Evolutionary conservation across 1,139 yeast genomes (phyloP), one percentile per base, ranked within the genome.

Genomic region (Barnettozyma hawaiiensis): DNA sequence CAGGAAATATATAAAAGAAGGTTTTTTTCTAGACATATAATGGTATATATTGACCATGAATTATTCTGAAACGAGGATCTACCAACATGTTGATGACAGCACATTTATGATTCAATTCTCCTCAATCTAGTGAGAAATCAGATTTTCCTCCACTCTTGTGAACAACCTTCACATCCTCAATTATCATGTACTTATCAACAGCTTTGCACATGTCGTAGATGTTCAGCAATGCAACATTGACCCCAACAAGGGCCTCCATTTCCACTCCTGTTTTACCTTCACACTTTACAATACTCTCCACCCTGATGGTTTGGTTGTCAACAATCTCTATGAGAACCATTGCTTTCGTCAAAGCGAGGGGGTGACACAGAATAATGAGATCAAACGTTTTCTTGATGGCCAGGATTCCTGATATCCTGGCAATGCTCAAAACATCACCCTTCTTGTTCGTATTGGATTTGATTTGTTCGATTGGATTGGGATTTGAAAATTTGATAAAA

Each of bases 191-290:
- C 50, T 69, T 65, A 50, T 73, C 78, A n/a, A 70, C 73, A 1
- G 77, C 76, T 50, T 73, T 73, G 52, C 77, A 73, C 78, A 73
- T 73, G 50, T 73, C 78, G 46, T 73, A 73, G n/a, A 73, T 59
- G 8, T 77, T 72, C 26, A 67, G 57, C 35, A 73, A 54, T 1
- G 73, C 59, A 8, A 66, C 60, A 31, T 63, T 60, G 8, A 64
- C 70, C 0, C 78, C 78, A 2, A 65, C 60, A 21, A 73, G 46
- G 0, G 78, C 78, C 50, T 73, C 78, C 78, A 73, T 73, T 49
- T 73, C 78, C 11, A 73, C 78, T 0, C 78, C 78, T 0, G 78
- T 73, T 43, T 67, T 64, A 10, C 76, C 77, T 7, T 60, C 60
- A 47, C 76, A 71, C 29, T 65, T 63, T 2, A 70, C 78, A 1